Conservation (phyloP, 192 early-diverging fungal species). For the Chytriomyces sp. region DNA sequence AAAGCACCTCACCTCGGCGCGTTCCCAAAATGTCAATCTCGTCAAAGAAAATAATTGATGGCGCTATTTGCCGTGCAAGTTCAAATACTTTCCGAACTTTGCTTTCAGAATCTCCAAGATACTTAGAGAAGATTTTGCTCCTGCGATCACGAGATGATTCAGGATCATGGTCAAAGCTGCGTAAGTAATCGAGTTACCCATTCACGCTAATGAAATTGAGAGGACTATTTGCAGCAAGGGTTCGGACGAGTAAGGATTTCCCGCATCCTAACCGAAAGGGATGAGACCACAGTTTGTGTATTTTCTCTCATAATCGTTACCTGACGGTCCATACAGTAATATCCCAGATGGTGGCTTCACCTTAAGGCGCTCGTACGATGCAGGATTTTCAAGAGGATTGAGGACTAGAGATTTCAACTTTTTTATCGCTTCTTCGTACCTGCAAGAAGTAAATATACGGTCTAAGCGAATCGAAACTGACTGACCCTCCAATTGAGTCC, state of each 20-base stretch:
- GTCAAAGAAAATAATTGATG: slow-evolving; percentile 93
- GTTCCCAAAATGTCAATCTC: slow-evolving; percentile 90
- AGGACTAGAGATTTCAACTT: slow-evolving; percentile 10
- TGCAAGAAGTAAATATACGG: neutral
- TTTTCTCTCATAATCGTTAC: too few species aligned
- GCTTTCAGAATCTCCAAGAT: slow-evolving; percentile 90
- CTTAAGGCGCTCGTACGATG: slow-evolving; percentile 6
- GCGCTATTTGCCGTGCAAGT: slow-evolving; percentile 79
- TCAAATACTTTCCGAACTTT: slow-evolving; percentile 79
- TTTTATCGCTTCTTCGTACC: slow-evolving; percentile 22
- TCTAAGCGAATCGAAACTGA: neutral
- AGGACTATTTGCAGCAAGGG: slow-evolving; percentile 70
- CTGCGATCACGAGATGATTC: slow-evolving; percentile 17
- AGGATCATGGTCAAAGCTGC: neutral
- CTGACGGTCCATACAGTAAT: slow-evolving; percentile 89
- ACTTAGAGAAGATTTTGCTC: slow-evolving; percentile 94
- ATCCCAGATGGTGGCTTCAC: slow-evolving; percentile 73
- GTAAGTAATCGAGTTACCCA: slow-evolving; percentile 56
- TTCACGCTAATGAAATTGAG: slow-evolving; percentile 87
- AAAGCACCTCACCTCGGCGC: slow-evolving; percentile 61
- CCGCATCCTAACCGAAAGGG: slow-evolving; percentile 95
- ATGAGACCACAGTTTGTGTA: too few species aligned
- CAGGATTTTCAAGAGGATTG: neutral
- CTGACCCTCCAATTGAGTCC: slow-evolving; percentile 74
- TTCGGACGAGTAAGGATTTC: slow-evolving; percentile 82